These are phyloP conservation scores for Skeletonema grethae DNA, from an alignment of 108 stramenopile species.

Conservation along the genomic window DNA sequence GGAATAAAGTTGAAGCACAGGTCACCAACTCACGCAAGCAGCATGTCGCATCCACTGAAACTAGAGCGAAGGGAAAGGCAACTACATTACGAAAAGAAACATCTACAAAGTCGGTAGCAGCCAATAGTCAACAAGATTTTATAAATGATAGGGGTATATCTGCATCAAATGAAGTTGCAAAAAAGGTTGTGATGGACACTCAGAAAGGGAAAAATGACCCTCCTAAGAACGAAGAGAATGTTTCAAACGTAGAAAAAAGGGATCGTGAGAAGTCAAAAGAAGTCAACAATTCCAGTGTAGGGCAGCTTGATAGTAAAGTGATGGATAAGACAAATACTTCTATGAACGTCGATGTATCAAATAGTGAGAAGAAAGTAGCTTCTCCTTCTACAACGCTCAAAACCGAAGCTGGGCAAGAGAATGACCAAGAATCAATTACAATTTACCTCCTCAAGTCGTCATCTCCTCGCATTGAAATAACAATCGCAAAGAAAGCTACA, in stretches of 20 bases:
- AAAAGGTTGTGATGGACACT: background rate
- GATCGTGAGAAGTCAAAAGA: background rate
- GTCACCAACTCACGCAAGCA: background rate
- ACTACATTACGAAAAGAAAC: background rate
- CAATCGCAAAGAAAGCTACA: conserved; percentile 20
- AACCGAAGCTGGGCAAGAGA: background rate
- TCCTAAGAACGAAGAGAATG: background rate
- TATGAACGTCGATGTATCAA: background rate
- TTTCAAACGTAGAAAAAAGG: background rate
- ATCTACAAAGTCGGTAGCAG: background rate
- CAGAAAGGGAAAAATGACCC: background rate
- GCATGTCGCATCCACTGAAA: background rate
- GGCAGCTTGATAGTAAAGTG: background rate
- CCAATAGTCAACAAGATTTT: background rate
- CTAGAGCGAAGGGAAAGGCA: no score
- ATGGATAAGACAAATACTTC: background rate
- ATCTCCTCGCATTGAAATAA: conserved; percentile 5
- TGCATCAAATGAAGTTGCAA: background rate
- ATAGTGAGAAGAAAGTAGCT: background rate
- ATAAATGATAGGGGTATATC: background rate
- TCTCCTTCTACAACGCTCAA: background rate
- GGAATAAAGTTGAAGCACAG: background rate
- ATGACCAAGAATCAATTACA: background rate
- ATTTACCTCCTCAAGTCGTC: conserved; percentile 17
- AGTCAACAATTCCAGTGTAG: background rate